These are phyloP conservation scores for Babesia bigemina DNA, from an alignment of 169 alveolate genomes.

Conservation along the genomic window DNA sequence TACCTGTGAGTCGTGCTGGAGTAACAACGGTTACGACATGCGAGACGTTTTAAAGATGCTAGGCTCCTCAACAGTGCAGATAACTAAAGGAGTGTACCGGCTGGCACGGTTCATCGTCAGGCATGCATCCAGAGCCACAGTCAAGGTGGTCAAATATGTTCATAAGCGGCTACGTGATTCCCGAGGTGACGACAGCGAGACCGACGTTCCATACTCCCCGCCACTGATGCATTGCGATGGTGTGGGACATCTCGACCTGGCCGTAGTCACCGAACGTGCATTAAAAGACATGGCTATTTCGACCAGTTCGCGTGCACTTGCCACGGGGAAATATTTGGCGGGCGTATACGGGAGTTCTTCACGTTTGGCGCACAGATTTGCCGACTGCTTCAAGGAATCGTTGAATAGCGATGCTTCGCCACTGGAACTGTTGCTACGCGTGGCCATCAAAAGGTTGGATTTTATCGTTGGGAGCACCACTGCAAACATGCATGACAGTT, in stretches of 20 bases:
- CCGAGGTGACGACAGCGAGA: background rate
- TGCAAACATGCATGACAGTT: background rate
- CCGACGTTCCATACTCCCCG: background rate
- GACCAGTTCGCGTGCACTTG: background rate
- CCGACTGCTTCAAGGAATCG: background rate
- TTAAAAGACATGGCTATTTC: conserved; percentile 3
- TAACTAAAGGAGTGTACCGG: background rate
- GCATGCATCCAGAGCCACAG: background rate
- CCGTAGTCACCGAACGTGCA: background rate
- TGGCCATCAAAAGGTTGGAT: background rate
- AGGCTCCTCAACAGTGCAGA: background rate
- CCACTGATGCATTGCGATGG: background rate
- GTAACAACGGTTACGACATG: background rate
- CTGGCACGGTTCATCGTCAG: background rate
- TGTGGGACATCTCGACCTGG: background rate
- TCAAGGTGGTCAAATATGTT: background rate
- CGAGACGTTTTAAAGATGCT: background rate
- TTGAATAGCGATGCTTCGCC: conserved; percentile 1
- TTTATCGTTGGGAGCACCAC: background rate
- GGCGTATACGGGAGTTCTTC: conserved; percentile 5
- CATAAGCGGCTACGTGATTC: background rate
- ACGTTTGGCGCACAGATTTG: background rate
- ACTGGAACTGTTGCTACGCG: background rate
- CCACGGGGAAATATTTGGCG: conserved; percentile 20
- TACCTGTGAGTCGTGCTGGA: conserved; percentile 3